Evolutionary conservation across 1,139 yeast species (phyloP).

Genomic region (Lodderomyces orthopsilosis): DNA sequence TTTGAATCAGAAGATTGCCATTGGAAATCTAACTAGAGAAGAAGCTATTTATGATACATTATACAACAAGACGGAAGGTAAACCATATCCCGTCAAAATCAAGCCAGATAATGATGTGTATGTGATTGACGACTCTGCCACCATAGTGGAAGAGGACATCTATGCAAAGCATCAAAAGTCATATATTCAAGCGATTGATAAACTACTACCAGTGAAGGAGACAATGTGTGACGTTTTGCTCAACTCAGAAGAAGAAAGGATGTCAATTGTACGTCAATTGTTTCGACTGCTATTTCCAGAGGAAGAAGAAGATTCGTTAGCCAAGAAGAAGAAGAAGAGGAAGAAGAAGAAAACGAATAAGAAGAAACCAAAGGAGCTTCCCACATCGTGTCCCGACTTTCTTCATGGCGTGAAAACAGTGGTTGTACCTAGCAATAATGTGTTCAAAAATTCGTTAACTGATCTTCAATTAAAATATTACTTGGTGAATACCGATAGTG

Average conservation of each 20-base stretch:
- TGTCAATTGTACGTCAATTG: slow-evolving; percentile 28
- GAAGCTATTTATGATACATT: slow-evolving; percentile 33
- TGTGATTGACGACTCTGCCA: slow-evolving; percentile 48
- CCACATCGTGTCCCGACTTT: slow-evolving; percentile 29
- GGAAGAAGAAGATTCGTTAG: slow-evolving; percentile 6
- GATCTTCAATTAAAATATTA: slow-evolving; percentile 30
- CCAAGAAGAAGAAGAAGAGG: slow-evolving; percentile 12
- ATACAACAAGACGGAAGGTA: slow-evolving; percentile 17
- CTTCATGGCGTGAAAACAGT: slow-evolving; percentile 28
- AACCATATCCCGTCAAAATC: slow-evolving; percentile 25
- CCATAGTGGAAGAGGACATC: slow-evolving; percentile 61
- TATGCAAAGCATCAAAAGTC: slow-evolving; percentile 69
- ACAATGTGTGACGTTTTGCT: slow-evolving; percentile 41
- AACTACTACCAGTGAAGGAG: slow-evolving; percentile 44
- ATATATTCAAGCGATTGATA: slow-evolving; percentile 69
- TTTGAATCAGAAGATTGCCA: slow-evolving; percentile 33
- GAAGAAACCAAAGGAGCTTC: slow-evolving; percentile 13
- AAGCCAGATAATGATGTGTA: slow-evolving; percentile 30
- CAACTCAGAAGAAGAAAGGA: slow-evolving; percentile 20
- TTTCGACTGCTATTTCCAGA: slow-evolving; percentile 30
- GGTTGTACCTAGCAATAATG: slow-evolving; percentile 35
- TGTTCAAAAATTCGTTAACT: slow-evolving; percentile 25
- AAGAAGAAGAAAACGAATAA: slow-evolving; percentile 13
- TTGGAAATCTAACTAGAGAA: slow-evolving; percentile 29
- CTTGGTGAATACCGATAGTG: slow-evolving; percentile 23